Percentiles rank a stretch among this genome's conserved stretches.
Conservation (phyloP, 169 alveolate genomes). For the Sarcocystis neurona region DNA sequence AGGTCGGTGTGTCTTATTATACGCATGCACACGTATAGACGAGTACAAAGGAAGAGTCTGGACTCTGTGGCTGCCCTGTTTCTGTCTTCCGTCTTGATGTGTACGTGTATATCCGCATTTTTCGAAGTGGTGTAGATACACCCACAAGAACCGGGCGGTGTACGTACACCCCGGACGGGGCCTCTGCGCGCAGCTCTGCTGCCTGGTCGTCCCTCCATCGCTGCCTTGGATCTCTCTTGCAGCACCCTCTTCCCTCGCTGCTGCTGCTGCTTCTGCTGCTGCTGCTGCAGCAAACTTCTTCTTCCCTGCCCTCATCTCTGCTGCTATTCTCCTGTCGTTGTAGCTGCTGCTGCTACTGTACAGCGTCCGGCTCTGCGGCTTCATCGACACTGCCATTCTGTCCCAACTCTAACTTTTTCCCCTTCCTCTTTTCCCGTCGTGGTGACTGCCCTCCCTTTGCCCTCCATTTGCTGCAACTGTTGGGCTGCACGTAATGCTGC, state of each 20-base stretch:
- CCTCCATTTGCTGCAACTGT: background rate
- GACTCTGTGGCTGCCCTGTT: too few species aligned
- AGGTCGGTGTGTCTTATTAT: too few species aligned
- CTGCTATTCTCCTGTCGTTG: background rate
- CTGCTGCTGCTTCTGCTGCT: background rate
- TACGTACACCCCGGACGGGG: too few species aligned
- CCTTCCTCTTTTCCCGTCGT: background rate
- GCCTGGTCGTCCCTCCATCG: too few species aligned
- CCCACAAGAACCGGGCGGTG: too few species aligned
- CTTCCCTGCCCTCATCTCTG: background rate
- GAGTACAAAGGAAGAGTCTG: too few species aligned
- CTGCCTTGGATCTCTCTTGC: too few species aligned
- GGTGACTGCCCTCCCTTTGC: background rate
- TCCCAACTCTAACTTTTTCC: background rate
- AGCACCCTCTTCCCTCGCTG: background rate
- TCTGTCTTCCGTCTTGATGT: too few species aligned
- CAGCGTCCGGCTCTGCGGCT: background rate
- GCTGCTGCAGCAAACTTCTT: background rate
- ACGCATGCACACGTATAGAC: too few species aligned
- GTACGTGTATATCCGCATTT: too few species aligned
- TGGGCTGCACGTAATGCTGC: background rate
- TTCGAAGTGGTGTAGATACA: too few species aligned
- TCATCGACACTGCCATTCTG: background rate
- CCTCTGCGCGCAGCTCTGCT: too few species aligned
- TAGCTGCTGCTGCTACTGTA: slow-evolving; percentile 19